Evolutionary conservation across 139 green algal species (phyloP).

Genomic region (Asterochloris sp.): DNA sequence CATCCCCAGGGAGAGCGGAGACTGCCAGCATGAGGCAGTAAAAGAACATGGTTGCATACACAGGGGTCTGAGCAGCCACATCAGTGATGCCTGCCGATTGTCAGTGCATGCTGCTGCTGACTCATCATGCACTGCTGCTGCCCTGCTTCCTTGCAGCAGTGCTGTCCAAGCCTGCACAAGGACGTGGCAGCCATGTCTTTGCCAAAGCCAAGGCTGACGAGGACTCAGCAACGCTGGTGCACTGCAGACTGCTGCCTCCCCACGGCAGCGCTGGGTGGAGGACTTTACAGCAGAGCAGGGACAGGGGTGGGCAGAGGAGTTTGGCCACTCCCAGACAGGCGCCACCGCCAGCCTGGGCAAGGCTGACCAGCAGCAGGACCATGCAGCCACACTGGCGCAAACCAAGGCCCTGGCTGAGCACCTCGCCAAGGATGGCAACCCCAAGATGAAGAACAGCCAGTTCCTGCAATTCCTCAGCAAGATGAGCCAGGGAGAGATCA

Average conservation of each 20-base stretch:
- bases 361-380: neutral
- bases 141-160: no score
- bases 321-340: conserved; percentile 15
- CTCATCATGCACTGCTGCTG: no score
- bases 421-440: conserved; percentile 46
- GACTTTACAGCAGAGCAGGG: conserved; percentile 37
- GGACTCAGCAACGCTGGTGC: no score
- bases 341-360: neutral
- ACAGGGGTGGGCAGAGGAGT: conserved; percentile 15
- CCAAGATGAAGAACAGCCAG: conserved; percentile 84
- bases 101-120: no score
- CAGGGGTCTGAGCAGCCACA: no score
- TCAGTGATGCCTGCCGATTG: no score
- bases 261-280: conserved; percentile 26
- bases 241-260: conserved; percentile 10
- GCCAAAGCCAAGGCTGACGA: no score
- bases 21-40: no score
- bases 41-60: no score
- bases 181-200: no score
- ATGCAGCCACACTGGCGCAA: conserved; percentile 32
- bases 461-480: conserved; percentile 97
- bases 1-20: no score
- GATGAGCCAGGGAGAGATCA: conserved; percentile 86
- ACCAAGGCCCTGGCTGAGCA: conserved; percentile 54
- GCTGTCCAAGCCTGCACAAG: no score